Base-by-base conservation (phyloP, 208 protist genomes). In the Leishmania aethiopica region DNA sequence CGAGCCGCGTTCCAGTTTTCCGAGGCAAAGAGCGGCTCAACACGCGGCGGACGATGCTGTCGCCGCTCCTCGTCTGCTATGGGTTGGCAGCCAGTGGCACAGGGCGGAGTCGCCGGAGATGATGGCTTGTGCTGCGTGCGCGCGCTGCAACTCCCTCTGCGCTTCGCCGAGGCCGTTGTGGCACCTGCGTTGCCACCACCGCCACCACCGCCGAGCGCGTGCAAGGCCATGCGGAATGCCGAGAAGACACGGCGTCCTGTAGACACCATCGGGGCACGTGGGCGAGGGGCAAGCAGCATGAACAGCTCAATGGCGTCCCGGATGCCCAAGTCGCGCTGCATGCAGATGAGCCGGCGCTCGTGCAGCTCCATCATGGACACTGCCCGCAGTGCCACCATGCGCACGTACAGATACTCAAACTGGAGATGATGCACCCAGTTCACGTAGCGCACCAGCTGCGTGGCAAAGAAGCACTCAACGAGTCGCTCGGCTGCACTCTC, bases 251-350 rank as follows among this genome's bases (percentile, higher is more conserved):
- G 35, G 42, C 79, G 79, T 6, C 71, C 37, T 8, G 84, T 22
- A 59, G 79, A 60, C 69, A 75, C 57, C 66, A 64, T 74, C 69
- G 85, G 77, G 42, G 75, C 75, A 28, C 64, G 80, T 10, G 77
- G 79, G 32, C 57, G 80, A 53, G 79, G 78, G 22, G 73, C 73
- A 35, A 86, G 74, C 53, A 82, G 83, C 70, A 91, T 62, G 74
- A 94, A 97, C 15, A 91, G 83, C 84, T 95, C 91, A 81, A 97
- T 97, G 28, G 79, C 55, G 57, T 89, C 79, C 37, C 91, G 86
- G 13, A 97, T 89, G 57, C 82, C 84, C 51, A 94, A 80, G 71
- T 95, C 93, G 60, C 93, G 89, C 66, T 47, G 64, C 86, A 94
- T 94, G 84, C 92, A 97, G 15, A 91, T 80, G 7, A 94, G 60